Base-by-base conservation (phyloP, 306 rosid species). In the Carpinus viminea region DNA sequence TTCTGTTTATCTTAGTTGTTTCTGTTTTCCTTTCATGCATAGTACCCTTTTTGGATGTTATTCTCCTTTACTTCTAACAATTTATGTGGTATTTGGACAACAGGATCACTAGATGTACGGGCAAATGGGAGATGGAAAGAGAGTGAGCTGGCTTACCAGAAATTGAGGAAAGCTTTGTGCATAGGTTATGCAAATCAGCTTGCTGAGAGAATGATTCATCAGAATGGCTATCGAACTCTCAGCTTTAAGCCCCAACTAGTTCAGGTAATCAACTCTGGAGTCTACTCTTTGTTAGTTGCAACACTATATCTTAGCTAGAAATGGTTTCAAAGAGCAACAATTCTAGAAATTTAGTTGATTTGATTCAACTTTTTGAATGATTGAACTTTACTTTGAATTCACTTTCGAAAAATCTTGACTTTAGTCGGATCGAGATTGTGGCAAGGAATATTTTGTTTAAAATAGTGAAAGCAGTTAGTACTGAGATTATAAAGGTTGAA, bases 191-290 rank as follows among this genome's bases (percentile, higher is more conserved):
- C 98, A 13, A 95, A 81, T 89, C 98, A 95, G 85, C 96, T 92
- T 70, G 97, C 98, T 84, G 98, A 92, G 90, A 86, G 98, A 87
- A 95, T 91, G 92, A 75, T 95, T 76, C 90, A 91, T 81, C 98
- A 95, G 84, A 95, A 95, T 86, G 98, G 98, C 65, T 95, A 91
- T 85, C 88, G 97, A 83, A 95, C 97, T 75, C 86, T 95, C 47
- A 92, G 95, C 83, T 92, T 92, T 78, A 90, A 90, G 80, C 87
- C 93, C 78, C 98, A 91, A 89, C 89, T 90, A 68, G 98, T 95
- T 71, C 98, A 95, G 97, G 98, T 95, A 91, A 51, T 77, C 52
- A 28, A 52, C 48, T 47, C 45, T 28, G 20, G 60, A 76, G 41
- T 87, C 75, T 68, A n/a, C 18, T 36, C 47, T 76, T 62, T 43